Evolutionary conservation across 176 grass and related monocot species (phyloP).

Genomic region (Pontederia paniculata): DNA sequence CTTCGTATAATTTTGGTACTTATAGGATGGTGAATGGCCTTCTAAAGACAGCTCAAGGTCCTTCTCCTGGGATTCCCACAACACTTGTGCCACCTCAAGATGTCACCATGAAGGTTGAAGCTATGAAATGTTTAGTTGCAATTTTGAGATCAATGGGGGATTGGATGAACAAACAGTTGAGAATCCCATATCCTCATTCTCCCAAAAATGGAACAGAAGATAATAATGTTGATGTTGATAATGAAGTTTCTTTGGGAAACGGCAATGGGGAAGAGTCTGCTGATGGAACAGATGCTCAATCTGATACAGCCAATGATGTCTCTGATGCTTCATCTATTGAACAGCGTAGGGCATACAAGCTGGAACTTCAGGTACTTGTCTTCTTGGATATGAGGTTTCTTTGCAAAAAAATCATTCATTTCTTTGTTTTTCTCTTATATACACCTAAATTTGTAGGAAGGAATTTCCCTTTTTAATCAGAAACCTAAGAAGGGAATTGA

Average conservation of each 20-base stretch:
- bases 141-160: slow-evolving; percentile 99
- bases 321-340: slow-evolving; percentile 77
- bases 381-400: slow-evolving; percentile 21
- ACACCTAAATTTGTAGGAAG: slow-evolving; percentile 55
- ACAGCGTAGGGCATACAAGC: slow-evolving; percentile 89
- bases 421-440: slow-evolving; percentile 19
- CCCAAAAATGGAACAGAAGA: slow-evolving; percentile 56
- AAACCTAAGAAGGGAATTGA: slow-evolving; percentile 97
- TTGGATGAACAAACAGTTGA: slow-evolving; percentile 99
- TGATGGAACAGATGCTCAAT: slow-evolving; percentile 68
- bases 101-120: slow-evolving; percentile 87
- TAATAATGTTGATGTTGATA: slow-evolving; percentile 45
- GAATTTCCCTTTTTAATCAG: slow-evolving; percentile 88
- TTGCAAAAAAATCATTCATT: slow-evolving; percentile 15
- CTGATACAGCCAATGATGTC: slow-evolving; percentile 62
- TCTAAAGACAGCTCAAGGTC: slow-evolving; percentile 93
- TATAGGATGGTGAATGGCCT: slow-evolving; percentile 96
- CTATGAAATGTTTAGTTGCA: slow-evolving; percentile 95
- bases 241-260: slow-evolving; percentile 41
- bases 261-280: slow-evolving; percentile 50
- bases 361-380: slow-evolving; percentile 97
- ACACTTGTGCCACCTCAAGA: slow-evolving; percentile 88
- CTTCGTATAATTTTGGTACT: background rate
- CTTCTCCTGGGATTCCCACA: slow-evolving; percentile 70
- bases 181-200: slow-evolving; percentile 71